Base-by-base conservation (phyloP, 73 alveolate species). In the Uronychia setigera region DNA sequence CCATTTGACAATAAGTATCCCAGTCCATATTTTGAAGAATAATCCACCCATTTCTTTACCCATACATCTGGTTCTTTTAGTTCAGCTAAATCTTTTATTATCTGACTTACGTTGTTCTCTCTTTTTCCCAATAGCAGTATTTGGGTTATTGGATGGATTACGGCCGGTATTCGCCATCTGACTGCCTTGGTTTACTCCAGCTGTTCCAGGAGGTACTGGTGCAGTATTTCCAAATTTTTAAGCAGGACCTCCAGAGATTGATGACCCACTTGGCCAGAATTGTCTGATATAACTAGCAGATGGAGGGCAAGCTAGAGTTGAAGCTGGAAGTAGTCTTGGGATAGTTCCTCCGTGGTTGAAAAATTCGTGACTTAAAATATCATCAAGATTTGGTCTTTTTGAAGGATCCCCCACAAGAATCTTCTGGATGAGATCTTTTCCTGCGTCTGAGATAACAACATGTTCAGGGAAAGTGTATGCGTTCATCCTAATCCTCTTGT, bases 241-340 rank as follows among this genome's bases (percentile, higher is more conserved):
- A 29, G 29, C 83, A 0, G 1, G 79, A 59, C 77, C 78, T 82
- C 29, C 35, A 19, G 76, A 26, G 27, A 32, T 82, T 57, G 78
- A 31, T 58, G 35, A 26, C 33, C 90, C 74, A 79, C 30, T 46
- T 1, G 92, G 92, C 80, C 82, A 58, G 79, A 95, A 97, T 82
- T 97, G 92, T 78, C 94, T 91, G 59, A 95, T 91, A 80, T 97
- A 97, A 9, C 98, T 87, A 0, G 97, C 94, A 1, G 99, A 88
- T 81, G 99, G 99, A 26, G 99, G 99, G 81, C 97, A 92, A 59
- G 97, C 98, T 80, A 98, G 80, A 5, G 99, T 97, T 33, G 97
- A 83, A 0, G 97, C 87, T 28, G 99, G 99, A 28, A 98, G 93
- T 29, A 93, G 91, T 87, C 96, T 95, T 34, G 99, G 99, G 76